These are phyloP conservation scores for Mycena vitilis DNA, from an alignment of 768 basidiomycete species.

Conservation along the genomic window DNA sequence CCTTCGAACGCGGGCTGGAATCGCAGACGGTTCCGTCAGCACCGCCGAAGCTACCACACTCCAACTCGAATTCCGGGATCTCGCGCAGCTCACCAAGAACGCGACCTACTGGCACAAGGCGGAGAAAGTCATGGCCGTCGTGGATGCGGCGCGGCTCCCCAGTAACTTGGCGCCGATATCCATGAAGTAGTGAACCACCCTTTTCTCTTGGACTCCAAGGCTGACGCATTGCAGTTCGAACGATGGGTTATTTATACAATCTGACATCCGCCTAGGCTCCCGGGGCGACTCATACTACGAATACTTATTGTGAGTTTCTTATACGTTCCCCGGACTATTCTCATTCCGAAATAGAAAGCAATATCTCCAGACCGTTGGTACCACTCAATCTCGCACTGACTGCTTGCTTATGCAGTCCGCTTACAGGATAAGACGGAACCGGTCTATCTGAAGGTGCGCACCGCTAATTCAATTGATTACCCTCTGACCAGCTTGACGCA, in stretches of 20 bases:
- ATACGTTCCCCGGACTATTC: neutral
- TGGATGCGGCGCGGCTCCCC: conserved; percentile 60
- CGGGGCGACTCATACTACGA: conserved; percentile 88
- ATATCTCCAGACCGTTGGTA: conserved; percentile 67
- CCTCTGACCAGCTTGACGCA: conserved; percentile 38
- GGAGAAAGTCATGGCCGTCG: conserved; percentile 72
- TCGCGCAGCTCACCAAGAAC: conserved; percentile 72
- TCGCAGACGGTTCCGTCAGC: conserved; percentile 63
- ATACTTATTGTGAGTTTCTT: conserved; percentile 65
- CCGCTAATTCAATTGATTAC: conserved; percentile 1
- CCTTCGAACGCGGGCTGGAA: conserved; percentile 60
- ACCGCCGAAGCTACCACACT: conserved; percentile 79
- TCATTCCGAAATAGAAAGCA: conserved; percentile 55
- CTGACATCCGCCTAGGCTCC: conserved; percentile 80
- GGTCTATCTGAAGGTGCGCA: conserved; percentile 66
- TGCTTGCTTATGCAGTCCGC: neutral
- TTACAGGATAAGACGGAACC: conserved; percentile 65
- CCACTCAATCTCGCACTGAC: neutral
- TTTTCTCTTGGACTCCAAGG: neutral
- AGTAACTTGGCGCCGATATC: conserved; percentile 79
- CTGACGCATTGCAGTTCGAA: conserved; percentile 28
- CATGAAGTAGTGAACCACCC: conserved; percentile 60
- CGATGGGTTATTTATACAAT: conserved; percentile 46
- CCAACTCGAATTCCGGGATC: conserved; percentile 82
- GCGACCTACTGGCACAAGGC: conserved; percentile 73